Conservation (phyloP, 2,329 filamentous ascomycete genomes). For the Penicillium freii region DNA sequence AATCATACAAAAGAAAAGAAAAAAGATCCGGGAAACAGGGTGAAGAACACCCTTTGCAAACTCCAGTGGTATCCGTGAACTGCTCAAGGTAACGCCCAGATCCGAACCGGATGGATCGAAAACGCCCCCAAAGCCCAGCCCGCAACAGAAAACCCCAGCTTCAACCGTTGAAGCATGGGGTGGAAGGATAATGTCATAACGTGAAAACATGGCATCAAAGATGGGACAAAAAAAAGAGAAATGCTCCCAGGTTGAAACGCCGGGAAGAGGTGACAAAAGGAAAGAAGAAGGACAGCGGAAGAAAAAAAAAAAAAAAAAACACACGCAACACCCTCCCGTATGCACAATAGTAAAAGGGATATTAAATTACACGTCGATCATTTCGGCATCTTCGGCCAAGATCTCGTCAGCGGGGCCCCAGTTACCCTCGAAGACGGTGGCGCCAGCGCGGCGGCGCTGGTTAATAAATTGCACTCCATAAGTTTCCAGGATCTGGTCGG, state of each 20-base stretch:
- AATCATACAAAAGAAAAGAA: constrained; percentile 25
- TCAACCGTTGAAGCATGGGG: constrained; percentile 14
- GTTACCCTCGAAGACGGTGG: constrained; percentile 94
- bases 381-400: constrained; percentile 58
- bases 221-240: constrained; percentile 15
- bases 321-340: constrained; percentile 32
- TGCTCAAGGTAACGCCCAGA: constrained; percentile 6
- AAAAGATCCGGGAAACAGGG: constrained; percentile 19
- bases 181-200: constrained; percentile 16
- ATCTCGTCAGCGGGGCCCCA: constrained; percentile 78
- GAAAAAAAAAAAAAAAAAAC: not conserved
- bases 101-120: constrained; percentile 1
- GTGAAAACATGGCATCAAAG: constrained; percentile 22
- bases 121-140: constrained; percentile 8
- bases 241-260: constrained; percentile 22
- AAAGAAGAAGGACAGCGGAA: constrained; percentile 14
- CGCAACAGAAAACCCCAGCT: constrained; percentile 5
- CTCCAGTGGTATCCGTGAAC: constrained; percentile 19
- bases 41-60: constrained; percentile 20
- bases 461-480: constrained; percentile 79
- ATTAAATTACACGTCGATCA: constrained; percentile 57
- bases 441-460: constrained; percentile 73
- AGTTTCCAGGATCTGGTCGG: constrained; percentile 69
- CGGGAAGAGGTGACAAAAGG: constrained; percentile 22
- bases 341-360: constrained; percentile 30